Conservation (phyloP, 139 green algal species). For the Chlamydomonas incerta region DNA sequence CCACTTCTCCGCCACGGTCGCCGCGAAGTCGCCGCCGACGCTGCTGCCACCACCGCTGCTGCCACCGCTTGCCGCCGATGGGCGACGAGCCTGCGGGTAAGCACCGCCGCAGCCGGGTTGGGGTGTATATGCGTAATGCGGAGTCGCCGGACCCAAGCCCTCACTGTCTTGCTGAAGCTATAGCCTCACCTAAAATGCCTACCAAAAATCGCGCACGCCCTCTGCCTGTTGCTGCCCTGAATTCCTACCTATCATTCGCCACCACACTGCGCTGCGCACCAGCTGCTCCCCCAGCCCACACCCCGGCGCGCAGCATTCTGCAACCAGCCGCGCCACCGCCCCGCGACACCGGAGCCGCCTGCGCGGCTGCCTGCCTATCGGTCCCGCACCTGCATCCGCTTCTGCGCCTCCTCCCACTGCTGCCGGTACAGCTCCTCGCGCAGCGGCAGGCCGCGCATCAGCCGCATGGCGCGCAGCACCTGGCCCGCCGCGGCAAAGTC, state of each 20-base stretch:
- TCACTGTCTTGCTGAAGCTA: too few relatives aligned
- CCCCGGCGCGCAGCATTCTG: neutral
- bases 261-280: too few relatives aligned
- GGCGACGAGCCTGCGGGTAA: neutral
- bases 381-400: constrained; percentile 23
- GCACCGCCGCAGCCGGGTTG: too few relatives aligned
- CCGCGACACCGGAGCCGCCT: neutral
- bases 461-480: constrained; percentile 72
- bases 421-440: constrained; percentile 58
- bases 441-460: constrained; percentile 59
- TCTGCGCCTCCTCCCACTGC: constrained; percentile 40
- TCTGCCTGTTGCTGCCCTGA: too few relatives aligned
- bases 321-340: neutral
- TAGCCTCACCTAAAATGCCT: too few relatives aligned
- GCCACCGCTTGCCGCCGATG: neutral
- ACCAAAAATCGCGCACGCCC: too few relatives aligned
- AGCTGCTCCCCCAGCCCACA: neutral
- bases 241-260: neutral
- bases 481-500: constrained; percentile 65
- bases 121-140: neutral
- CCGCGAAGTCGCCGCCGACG: neutral
- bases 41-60: neutral
- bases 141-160: neutral
- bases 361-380: neutral
- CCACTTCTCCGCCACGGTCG: constrained; percentile 63